Conservation (phyloP, 176 grass and related monocot genomes). For the Triticum turgidum region DNA sequence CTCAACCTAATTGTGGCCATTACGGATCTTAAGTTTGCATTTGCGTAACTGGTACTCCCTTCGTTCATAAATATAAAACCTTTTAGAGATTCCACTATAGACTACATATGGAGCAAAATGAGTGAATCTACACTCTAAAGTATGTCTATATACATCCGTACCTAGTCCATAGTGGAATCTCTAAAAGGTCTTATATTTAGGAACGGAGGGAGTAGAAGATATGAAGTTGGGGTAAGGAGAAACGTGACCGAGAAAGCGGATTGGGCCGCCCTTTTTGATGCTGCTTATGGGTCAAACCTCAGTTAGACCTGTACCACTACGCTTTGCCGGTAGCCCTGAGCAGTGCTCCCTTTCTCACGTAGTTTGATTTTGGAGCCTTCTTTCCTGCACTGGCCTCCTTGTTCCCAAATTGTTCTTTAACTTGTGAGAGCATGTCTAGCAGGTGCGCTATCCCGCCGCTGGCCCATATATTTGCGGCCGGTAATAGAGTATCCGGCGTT, state of each 20-base stretch:
- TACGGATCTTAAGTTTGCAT: not conserved
- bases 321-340: not conserved
- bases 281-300: not conserved
- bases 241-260: not conserved
- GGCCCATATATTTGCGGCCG: no score
- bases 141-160: no score
- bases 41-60: not conserved
- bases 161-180: no score
- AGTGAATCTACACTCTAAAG: no score
- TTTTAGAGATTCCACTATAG: no score
- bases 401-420: slow-evolving; percentile 12
- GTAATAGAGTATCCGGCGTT: no score
- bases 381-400: not conserved
- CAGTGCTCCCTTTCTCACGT: not conserved
- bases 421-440: not conserved
- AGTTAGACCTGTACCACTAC: not conserved
- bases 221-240: not conserved
- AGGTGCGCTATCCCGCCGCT: no score
- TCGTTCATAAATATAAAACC: no score
- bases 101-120: no score
- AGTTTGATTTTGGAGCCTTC: not conserved
- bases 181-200: no score
- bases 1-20: not conserved
- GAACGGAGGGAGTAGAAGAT: not conserved
- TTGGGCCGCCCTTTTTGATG: not conserved